Evolutionary conservation across 352 stramenopile genomes (phyloP).

Genomic region (Phytophthora capsici): DNA sequence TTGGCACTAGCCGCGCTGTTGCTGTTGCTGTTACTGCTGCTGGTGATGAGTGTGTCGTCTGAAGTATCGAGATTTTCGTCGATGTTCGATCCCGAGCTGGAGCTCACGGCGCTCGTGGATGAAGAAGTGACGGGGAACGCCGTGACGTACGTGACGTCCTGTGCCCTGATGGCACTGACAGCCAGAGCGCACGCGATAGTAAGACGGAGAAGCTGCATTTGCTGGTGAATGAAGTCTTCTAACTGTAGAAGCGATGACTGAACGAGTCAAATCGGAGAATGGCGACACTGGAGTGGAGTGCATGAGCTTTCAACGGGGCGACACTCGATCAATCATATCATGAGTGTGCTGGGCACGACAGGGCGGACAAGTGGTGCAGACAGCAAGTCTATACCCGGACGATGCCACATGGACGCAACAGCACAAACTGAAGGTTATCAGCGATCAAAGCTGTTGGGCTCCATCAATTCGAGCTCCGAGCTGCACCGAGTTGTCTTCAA

Average conservation of each 20-base stretch:
- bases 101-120: slow-evolving; percentile 22
- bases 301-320: slow-evolving; percentile 19
- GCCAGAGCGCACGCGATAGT: slow-evolving; percentile 25
- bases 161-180: slow-evolving; percentile 21
- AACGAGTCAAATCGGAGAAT: slow-evolving; percentile 29
- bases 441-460: not conserved
- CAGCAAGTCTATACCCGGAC: slow-evolving; percentile 11
- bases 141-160: slow-evolving; percentile 18
- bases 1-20: not conserved
- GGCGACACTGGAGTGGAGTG: slow-evolving; percentile 2
- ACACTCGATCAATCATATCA: slow-evolving; percentile 25
- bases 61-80: slow-evolving; percentile 10
- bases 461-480: not conserved
- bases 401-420: slow-evolving; percentile 11
- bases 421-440: slow-evolving; percentile 14
- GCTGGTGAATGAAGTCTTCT: slow-evolving; percentile 18
- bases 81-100: slow-evolving; percentile 8
- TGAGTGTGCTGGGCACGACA: slow-evolving; percentile 28
- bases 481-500: not conserved
- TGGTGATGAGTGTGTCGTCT: slow-evolving; percentile 1
- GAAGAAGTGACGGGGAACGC: slow-evolving; percentile 8
- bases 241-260: not conserved
- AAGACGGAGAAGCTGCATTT: slow-evolving; percentile 32
- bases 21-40: not conserved
- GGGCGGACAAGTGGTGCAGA: slow-evolving; percentile 6